Conservation (phyloP, 179 eudicot genomes). For the Heliamphora ciliata region DNA sequence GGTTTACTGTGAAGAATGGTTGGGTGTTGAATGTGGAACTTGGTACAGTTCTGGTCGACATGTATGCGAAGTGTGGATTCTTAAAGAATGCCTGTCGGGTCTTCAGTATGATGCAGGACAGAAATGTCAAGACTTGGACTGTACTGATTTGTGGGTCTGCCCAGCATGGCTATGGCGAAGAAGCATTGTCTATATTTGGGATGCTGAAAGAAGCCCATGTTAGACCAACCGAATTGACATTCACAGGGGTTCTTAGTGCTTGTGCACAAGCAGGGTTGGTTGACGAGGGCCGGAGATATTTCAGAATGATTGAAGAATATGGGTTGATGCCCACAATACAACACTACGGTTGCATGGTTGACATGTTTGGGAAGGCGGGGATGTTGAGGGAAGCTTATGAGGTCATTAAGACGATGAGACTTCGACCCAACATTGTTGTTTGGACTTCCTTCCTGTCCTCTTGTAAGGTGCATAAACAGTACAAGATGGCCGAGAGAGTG, state of each 20-base stretch:
- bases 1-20: slow-evolving; percentile 24
- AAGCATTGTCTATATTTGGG: slow-evolving; percentile 30
- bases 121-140: slow-evolving; percentile 45
- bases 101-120: slow-evolving; percentile 34
- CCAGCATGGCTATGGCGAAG: slow-evolving; percentile 33
- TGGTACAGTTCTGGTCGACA: slow-evolving; percentile 37
- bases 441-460: slow-evolving; percentile 36
- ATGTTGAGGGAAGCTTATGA: slow-evolving; percentile 35
- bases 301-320: slow-evolving; percentile 30
- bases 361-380: slow-evolving; percentile 47
- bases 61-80: slow-evolving; percentile 43
- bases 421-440: slow-evolving; percentile 27
- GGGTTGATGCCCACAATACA: slow-evolving; percentile 36
- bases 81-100: slow-evolving; percentile 29
- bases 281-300: slow-evolving; percentile 38
- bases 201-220: slow-evolving; percentile 32
- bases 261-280: slow-evolving; percentile 49
- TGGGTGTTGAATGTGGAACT: slow-evolving; percentile 36
- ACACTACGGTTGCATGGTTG: slow-evolving; percentile 51
- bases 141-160: slow-evolving; percentile 46
- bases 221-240: slow-evolving; percentile 42
- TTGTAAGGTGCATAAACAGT: slow-evolving; percentile 32
- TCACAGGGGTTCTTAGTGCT: slow-evolving; percentile 45
- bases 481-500: slow-evolving; percentile 33
- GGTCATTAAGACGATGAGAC: slow-evolving; percentile 29